phyloP scores from a whole-genome alignment of 345 rosid genomes.

The Brassica nigra region DNA sequence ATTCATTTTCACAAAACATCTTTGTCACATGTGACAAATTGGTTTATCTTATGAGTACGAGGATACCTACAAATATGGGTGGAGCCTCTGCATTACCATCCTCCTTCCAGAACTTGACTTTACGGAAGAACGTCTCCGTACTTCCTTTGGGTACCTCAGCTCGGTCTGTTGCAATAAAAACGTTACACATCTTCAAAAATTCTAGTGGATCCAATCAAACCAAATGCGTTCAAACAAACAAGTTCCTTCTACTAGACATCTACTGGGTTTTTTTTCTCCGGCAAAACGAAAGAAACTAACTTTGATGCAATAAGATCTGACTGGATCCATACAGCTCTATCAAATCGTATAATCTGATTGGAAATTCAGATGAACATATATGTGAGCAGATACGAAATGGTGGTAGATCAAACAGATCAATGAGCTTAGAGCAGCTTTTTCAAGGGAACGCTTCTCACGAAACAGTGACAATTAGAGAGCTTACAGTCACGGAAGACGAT shows the following conservation, averaged over 20 bases:
- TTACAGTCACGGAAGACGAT: slow-evolving; percentile 98
- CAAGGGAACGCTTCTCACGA: not conserved
- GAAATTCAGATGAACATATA: too few species aligned
- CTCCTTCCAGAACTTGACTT: slow-evolving; percentile 98
- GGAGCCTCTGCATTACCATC: slow-evolving; percentile 96
- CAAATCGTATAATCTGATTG: too few species aligned
- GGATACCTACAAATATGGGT: slow-evolving; percentile 98
- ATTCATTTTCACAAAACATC: not conserved
- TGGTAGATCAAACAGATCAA: slow-evolving; percentile 25
- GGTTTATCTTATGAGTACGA: slow-evolving; percentile 29
- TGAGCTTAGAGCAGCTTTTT: slow-evolving; percentile 8
- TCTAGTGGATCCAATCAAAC: too few species aligned
- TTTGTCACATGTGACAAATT: too few species aligned
- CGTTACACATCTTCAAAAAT: not conserved
- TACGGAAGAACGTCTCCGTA: slow-evolving; percentile 92
- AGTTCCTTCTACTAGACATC: too few species aligned
- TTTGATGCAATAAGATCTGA: not conserved
- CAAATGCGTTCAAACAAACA: too few species aligned
- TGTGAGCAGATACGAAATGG: not conserved
- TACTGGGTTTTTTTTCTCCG: not conserved
- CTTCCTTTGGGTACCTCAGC: slow-evolving; percentile 89
- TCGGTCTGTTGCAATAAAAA: slow-evolving; percentile 58
- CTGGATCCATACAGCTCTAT: too few species aligned
- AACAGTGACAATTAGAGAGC: slow-evolving; percentile 21
- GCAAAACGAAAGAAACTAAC: not conserved